A percentile compares a stretch with the other conserved stretches of the same genome.
These are phyloP conservation scores for Xylogone sp. DNA, from an alignment of 2,329 filamentous ascomycete species.

Conservation along the genomic window DNA sequence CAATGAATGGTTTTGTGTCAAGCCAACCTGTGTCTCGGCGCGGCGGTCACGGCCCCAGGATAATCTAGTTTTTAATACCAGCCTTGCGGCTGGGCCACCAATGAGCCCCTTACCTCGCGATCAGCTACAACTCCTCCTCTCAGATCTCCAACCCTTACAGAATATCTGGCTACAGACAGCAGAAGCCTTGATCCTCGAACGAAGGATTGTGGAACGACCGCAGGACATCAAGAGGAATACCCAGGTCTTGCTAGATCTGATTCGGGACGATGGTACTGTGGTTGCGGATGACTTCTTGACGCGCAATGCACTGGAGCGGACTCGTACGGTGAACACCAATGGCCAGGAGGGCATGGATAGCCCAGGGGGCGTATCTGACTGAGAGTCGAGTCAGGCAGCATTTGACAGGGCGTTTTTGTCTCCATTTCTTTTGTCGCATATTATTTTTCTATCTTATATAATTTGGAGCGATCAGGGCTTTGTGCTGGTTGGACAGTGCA, in stretches of 20 bases:
- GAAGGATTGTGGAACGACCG: slow-evolving; percentile 53
- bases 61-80: slow-evolving; percentile 54
- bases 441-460: not conserved
- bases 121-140: slow-evolving; percentile 45
- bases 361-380: slow-evolving; percentile 19
- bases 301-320: slow-evolving; percentile 9
- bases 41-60: slow-evolving; percentile 20
- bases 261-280: slow-evolving; percentile 55
- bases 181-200: slow-evolving; percentile 57
- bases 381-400: slow-evolving; percentile 2
- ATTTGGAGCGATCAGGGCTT: slow-evolving; percentile 4
- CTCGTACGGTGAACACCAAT: slow-evolving; percentile 14
- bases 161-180: slow-evolving; percentile 62
- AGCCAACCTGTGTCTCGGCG: slow-evolving; percentile 22
- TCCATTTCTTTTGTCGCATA: not conserved
- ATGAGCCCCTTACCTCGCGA: slow-evolving; percentile 53
- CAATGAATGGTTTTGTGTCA: slow-evolving; percentile 31
- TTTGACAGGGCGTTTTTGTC: slow-evolving; percentile 1
- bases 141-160: slow-evolving; percentile 54
- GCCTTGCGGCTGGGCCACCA: slow-evolving; percentile 56
- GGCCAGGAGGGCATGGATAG: slow-evolving; percentile 15
- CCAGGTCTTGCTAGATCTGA: slow-evolving; percentile 60
- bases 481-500: not conserved
- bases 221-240: slow-evolving; percentile 61
- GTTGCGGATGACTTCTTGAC: slow-evolving; percentile 56